These are phyloP conservation scores for Pelargonium fulgidum DNA, from an alignment of 441 rosid species.

Conservation along the genomic window DNA sequence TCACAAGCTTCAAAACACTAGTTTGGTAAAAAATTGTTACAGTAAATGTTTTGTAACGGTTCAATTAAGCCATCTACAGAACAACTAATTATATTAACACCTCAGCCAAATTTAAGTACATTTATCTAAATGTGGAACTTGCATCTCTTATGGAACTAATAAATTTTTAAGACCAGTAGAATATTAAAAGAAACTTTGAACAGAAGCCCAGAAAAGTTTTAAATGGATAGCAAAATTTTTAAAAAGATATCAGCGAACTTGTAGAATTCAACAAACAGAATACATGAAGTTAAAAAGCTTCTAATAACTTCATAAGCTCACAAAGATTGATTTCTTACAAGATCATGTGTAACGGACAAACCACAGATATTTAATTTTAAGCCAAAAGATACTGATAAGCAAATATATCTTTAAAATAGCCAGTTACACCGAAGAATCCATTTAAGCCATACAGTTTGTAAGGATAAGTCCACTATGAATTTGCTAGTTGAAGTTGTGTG, in stretches of 20 bases:
- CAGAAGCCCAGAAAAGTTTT: not conserved
- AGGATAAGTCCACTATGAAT: too few relatives aligned
- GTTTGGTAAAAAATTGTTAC: not conserved
- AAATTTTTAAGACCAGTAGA: not conserved
- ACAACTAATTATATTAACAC: not conserved
- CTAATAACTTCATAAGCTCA: not conserved
- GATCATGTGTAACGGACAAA: not conserved
- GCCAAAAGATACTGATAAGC: not conserved
- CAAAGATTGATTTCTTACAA: not conserved
- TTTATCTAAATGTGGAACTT: not conserved
- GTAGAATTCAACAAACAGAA: not conserved
- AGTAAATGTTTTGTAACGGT: not conserved
- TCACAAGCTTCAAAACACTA: constrained; percentile 5
- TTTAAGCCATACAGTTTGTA: too few relatives aligned
- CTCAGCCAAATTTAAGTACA: not conserved
- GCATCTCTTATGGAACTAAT: not conserved
- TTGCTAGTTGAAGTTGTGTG: too few relatives aligned
- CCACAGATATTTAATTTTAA: not conserved
- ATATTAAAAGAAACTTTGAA: not conserved
- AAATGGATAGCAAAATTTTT: not conserved
- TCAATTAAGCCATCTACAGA: not conserved
- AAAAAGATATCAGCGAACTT: not conserved
- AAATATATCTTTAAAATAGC: not conserved
- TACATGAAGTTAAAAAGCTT: not conserved
- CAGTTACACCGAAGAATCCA: too few relatives aligned